These are phyloP conservation scores for Talaromyces sp. DNA, from an alignment of 2,329 filamentous ascomycete genomes.

Conservation along the genomic window DNA sequence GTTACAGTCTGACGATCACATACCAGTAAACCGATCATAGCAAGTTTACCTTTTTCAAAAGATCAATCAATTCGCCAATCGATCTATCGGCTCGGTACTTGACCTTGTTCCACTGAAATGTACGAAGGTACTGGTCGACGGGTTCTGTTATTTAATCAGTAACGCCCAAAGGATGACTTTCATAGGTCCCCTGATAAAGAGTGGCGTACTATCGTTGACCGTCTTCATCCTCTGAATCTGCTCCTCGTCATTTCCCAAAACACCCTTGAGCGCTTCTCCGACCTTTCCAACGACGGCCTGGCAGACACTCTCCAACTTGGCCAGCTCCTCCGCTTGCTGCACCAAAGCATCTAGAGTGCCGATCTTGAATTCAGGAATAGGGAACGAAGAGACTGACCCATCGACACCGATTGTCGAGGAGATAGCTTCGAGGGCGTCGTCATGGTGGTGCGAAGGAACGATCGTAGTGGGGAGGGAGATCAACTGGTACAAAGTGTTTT, in stretches of 20 bases:
- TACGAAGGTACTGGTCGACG: conserved; percentile 87
- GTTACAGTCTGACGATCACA: background rate
- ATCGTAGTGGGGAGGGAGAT: conserved; percentile 87
- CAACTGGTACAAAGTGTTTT: conserved; percentile 68
- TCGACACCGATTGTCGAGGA: conserved; percentile 69
- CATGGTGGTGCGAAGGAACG: conserved; percentile 72
- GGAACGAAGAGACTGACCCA: conserved; percentile 71
- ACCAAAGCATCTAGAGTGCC: conserved; percentile 92
- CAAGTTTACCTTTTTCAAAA: conserved; percentile 71
- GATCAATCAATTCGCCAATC: conserved; percentile 79
- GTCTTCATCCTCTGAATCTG: conserved; percentile 83
- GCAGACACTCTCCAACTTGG: conserved; percentile 79
- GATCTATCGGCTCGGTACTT: conserved; percentile 93
- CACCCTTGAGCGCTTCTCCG: conserved; percentile 74
- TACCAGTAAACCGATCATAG: background rate
- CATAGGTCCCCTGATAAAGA: background rate
- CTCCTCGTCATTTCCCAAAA: conserved; percentile 80
- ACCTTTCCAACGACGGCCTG: conserved; percentile 84
- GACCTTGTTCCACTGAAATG: conserved; percentile 95
- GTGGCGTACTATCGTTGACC: conserved; percentile 79
- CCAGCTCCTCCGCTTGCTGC: conserved; percentile 90
- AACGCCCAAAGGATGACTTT: background rate
- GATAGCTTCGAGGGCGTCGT: conserved; percentile 76
- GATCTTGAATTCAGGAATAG: conserved; percentile 94
- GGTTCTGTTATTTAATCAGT: conserved; percentile 60